A percentile compares a stretch with the other conserved stretches of the same genome.
Conservation (phyloP, 2,329 filamentous ascomycete genomes). For the Bretziella fagacearum region DNA sequence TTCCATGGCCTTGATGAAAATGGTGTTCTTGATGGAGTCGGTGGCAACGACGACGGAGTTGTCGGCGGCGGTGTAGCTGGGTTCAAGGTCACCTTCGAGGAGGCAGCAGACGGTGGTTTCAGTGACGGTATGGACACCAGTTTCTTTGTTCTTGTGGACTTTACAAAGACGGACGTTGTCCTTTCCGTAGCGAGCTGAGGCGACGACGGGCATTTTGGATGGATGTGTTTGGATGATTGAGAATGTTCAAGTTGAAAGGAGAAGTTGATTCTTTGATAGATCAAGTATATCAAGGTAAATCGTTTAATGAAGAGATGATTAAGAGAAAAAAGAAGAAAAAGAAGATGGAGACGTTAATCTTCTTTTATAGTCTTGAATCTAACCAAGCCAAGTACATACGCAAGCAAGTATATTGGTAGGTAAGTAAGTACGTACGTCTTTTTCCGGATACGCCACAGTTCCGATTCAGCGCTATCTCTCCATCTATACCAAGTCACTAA, state of each 20-base stretch:
- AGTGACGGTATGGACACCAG: conserved; percentile 66
- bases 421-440: too few species aligned
- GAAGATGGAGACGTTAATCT: too few species aligned
- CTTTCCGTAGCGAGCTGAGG: conserved; percentile 67
- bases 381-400: too few species aligned
- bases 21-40: conserved; percentile 95
- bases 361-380: too few species aligned
- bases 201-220: conserved; percentile 35
- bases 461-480: too few species aligned
- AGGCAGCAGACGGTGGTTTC: conserved; percentile 93
- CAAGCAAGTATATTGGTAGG: too few species aligned
- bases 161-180: conserved; percentile 98
- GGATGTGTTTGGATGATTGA: neutral
- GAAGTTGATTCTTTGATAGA: neutral
- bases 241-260: neutral
- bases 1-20: conserved; percentile 89
- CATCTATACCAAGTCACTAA: too few species aligned
- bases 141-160: conserved; percentile 62
- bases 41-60: conserved; percentile 93
- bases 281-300: neutral
- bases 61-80: conserved; percentile 79
- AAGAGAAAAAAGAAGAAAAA: neutral
- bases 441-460: too few species aligned
- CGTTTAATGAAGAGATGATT: neutral
- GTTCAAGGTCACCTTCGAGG: conserved; percentile 82